These are phyloP conservation scores for Cryptococcus sp. DNA, from an alignment of 1,284 basidiomycete genomes.

Conservation along the genomic window DNA sequence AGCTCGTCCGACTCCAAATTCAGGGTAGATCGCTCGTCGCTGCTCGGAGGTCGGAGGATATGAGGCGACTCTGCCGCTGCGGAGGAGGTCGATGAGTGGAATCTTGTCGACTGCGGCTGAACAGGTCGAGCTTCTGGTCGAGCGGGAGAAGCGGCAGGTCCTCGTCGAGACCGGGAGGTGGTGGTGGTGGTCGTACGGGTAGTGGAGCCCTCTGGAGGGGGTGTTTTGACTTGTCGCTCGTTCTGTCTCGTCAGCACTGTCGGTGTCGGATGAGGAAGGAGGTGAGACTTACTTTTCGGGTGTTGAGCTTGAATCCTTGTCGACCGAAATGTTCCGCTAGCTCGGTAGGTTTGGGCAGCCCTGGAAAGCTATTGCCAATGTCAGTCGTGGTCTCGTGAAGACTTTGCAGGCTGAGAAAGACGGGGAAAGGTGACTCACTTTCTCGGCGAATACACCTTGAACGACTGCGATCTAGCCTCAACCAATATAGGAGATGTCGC, in stretches of 20 bases:
- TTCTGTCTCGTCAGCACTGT: constrained; percentile 1
- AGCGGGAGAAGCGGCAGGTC: not conserved
- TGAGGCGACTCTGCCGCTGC: too few relatives aligned
- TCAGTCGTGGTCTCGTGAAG: not conserved
- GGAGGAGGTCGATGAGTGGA: too few relatives aligned
- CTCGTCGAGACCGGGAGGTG: not conserved
- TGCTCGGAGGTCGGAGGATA: too few relatives aligned
- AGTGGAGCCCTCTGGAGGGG: too few relatives aligned
- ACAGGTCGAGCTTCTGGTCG: not conserved
- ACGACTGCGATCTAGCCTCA: constrained; percentile 23
- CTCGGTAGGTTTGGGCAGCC: constrained; percentile 34
- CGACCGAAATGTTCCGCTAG: constrained; percentile 40
- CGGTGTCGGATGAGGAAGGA: too few relatives aligned
- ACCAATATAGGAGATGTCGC: constrained; percentile 19
- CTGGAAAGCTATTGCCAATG: constrained; percentile 35
- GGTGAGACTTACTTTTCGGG: constrained; percentile 32
- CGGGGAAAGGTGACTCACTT: constrained; percentile 20
- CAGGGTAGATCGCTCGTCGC: too few relatives aligned
- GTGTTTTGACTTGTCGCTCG: constrained; percentile 6
- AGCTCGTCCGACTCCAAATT: too few relatives aligned
- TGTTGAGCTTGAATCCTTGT: constrained; percentile 44
- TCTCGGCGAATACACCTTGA: constrained; percentile 39
- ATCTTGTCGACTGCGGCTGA: not conserved
- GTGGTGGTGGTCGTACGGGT: too few relatives aligned
- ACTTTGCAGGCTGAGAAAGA: not conserved